These are phyloP conservation scores for Sphagnum contortum DNA, from an alignment of 225 moss, liverwort and hornwort species.

Conservation along the genomic window DNA sequence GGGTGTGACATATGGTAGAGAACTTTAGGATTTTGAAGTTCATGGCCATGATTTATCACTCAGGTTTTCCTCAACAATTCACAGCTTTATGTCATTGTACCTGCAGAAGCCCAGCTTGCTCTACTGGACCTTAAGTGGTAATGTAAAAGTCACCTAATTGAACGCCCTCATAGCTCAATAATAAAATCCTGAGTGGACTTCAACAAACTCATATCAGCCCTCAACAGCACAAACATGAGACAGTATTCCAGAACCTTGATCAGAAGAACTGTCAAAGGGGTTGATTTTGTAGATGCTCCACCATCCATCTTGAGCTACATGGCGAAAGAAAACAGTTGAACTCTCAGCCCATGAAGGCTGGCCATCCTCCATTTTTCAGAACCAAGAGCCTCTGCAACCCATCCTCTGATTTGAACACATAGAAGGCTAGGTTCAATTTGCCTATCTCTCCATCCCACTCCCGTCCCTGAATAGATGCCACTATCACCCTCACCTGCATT, in stretches of 20 bases:
- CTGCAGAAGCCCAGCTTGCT: too few relatives aligned
- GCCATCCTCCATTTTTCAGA: constrained; percentile 66
- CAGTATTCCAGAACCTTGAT: constrained; percentile 17
- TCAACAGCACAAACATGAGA: background rate
- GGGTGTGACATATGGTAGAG: too few relatives aligned
- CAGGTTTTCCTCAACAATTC: too few relatives aligned
- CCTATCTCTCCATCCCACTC: constrained; percentile 47
- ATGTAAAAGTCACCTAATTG: too few relatives aligned
- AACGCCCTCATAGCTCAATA: too few relatives aligned
- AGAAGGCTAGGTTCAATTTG: constrained; percentile 49
- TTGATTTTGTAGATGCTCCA: constrained; percentile 73
- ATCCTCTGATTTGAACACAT: constrained; percentile 52
- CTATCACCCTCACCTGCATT: constrained; percentile 63
- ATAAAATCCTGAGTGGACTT: too few relatives aligned
- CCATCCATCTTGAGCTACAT: constrained; percentile 73
- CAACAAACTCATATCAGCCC: background rate
- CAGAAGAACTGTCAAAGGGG: constrained; percentile 20
- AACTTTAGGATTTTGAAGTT: too few relatives aligned
- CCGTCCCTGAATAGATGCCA: constrained; percentile 48
- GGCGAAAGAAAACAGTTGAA: constrained; percentile 61
- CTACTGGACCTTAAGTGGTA: too few relatives aligned
- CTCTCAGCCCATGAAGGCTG: constrained; percentile 74
- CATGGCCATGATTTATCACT: too few relatives aligned
- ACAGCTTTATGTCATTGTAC: too few relatives aligned
- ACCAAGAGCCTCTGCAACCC: constrained; percentile 53